Base-by-base conservation (phyloP, 2,329 filamentous ascomycete species). In the Remersonia thermophila region DNA sequence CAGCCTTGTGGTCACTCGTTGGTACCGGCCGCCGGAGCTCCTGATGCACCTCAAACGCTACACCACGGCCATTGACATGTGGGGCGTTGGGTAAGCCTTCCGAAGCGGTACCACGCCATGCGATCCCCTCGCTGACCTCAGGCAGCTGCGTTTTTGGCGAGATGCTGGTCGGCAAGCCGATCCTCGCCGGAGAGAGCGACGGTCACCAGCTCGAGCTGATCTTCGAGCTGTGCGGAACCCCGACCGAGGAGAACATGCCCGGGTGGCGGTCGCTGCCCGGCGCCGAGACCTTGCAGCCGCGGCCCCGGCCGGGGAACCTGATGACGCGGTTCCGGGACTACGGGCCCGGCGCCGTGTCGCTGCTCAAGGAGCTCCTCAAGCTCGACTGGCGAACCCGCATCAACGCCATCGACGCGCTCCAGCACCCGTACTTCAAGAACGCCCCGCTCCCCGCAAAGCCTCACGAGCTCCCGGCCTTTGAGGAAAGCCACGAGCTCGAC, bases 51-150 rank as follows among this genome's bases (percentile, higher is more conserved):
- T 98, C 23, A 79, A 86, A 50, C 77, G 77, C 47, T 98, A 98
- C 59, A 98, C 91, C n/a, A 85, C 87, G 11, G 87, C 91, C 8
- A 95, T 98, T 51, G 91, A 98, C 58, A 77, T 98, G 62, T 98
- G 91, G 91, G 91, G 91, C 49, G 89, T 95, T 48, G 91, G 89
- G 82, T 87, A 67, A 64, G 76, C 56, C 35, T 35, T 20, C n/a
- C n/a, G n/a, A n/a, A n/a, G n/a, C n/a, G n/a, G n/a, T n/a, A n/a
- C n/a, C n/a, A n/a, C n/a, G n/a, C n/a, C n/a, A n/a, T n/a, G n/a
- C n/a, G n/a, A n/a, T n/a, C n/a, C n/a, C n/a, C n/a, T n/a, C 27
- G 11, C 11, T n/a, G 12, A 14, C 27, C 12, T 39, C 23, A 25
- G 14, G 8, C 39, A 86, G 82, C n/a, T 98, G 91, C 54, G 86